Base-by-base conservation (phyloP, 352 stramenopile genomes). In the Globisporangium recalcitrans region DNA sequence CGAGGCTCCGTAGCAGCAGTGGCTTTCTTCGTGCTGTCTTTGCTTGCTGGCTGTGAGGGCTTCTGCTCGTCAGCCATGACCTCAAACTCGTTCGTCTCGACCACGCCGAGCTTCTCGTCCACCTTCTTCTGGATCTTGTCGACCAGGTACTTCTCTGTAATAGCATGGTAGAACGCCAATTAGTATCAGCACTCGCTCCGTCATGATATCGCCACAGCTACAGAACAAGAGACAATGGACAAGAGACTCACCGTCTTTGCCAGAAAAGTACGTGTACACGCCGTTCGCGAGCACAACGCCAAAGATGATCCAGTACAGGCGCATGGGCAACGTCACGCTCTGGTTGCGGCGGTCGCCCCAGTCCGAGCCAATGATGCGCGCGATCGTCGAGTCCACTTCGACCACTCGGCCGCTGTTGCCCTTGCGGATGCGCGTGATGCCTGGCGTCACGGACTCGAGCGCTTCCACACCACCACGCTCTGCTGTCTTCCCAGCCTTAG, bases 261-360 rank as follows among this genome's bases (percentile, higher is more conserved):
- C 78, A 1, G 64, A 34, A 26, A 77, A 61, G 49, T 83, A 85
- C 44, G 81, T 88, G 67, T 80, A 87, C 52, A 79, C 36, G 24
- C 82, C 82, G 60, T 89, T 91, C 62, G 38, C 61, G 31, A 91
- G 51, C 53, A 91, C 75, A 8, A 86, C 19, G 4, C 31, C 66
- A 56, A 91, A 91, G 48, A 88, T 24, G 40, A 82, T 27, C 82
- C 82, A 91, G 62, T 91, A 91, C 19, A 91, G 51, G 27, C 81
- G 82, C 82, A 91, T 91, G 47, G 77, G 68, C 32, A 85, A 52
- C 44, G 82, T 85, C 54, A 91, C 73, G 24, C 67, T 68, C 71
- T 91, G 82, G 31, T 75, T 73, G 42, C 80, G 79, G 21, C 82
- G 82, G 57, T 91, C 82, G 42, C 74, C 82, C 82, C 82, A 91